Evolutionary conservation across 2,329 filamentous ascomycete genomes (phyloP).

Genomic region (Fusarium tuaranense): DNA sequence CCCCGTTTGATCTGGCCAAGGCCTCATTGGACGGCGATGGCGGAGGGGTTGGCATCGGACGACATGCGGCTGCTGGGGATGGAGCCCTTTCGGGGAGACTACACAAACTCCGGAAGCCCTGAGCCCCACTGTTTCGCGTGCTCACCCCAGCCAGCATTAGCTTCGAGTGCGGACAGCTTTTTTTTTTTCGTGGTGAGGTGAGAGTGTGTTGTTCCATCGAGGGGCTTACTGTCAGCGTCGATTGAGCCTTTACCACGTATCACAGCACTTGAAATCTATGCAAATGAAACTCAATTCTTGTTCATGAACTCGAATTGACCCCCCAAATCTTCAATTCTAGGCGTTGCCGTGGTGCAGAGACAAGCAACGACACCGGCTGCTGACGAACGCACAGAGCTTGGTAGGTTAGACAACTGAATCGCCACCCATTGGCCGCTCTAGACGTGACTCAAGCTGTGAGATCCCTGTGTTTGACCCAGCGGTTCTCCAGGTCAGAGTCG

Average conservation of each 20-base stretch:
- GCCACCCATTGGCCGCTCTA: slow-evolving; percentile 25
- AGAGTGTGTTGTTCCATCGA: neutral
- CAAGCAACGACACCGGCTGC: slow-evolving; percentile 4
- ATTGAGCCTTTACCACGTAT: neutral
- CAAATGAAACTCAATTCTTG: neutral
- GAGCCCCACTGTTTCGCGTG: slow-evolving; percentile 13
- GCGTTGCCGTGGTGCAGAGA: slow-evolving; percentile 10
- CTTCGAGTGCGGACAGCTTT: slow-evolving; percentile 20
- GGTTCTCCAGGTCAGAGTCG: slow-evolving; percentile 17
- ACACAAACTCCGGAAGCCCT: slow-evolving; percentile 22
- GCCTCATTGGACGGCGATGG: slow-evolving; percentile 25
- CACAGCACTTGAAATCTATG: neutral
- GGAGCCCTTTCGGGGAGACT: slow-evolving; percentile 26
- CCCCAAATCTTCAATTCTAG: neutral
- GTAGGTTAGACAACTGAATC: slow-evolving; percentile 18
- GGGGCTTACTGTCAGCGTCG: neutral
- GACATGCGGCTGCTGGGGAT: slow-evolving; percentile 25
- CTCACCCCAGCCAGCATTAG: slow-evolving; percentile 17
- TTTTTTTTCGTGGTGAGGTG: neutral
- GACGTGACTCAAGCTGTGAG: slow-evolving; percentile 30
- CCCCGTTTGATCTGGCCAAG: slow-evolving; percentile 12
- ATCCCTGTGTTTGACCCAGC: slow-evolving; percentile 19
- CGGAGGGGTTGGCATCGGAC: slow-evolving; percentile 13
- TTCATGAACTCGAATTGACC: neutral
- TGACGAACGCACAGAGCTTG: slow-evolving; percentile 21